Base-by-base conservation (phyloP, 148 eudicot species). In the Persicaria maculosa region DNA sequence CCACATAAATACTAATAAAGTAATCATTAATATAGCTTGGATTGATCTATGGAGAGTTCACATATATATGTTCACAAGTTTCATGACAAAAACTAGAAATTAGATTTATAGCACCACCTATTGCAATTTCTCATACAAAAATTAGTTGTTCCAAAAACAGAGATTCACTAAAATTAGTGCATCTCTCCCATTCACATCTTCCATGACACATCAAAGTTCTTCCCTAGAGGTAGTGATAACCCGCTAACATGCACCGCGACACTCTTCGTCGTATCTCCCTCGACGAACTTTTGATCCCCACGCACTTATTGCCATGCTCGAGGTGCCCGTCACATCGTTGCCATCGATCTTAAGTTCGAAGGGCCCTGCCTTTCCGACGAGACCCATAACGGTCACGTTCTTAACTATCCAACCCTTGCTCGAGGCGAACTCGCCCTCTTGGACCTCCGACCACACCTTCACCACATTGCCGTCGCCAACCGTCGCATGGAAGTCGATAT, bases 381-480 rank as follows among this genome's bases (percentile, higher is more conserved):
- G 76, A 40, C 98, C 98, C 83, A 93, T 68, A 10, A 93, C 95
- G 9, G 79, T 75, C 5, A 93, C 85, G 77, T 85, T 86, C 65
- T 87, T 95, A 36, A 93, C 75, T 9, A 47, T 79, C 98, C 94
- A 93, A 11, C 91, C 93, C 52, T 91, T 86, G 62, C 83, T 85
- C 59, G 83, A 71, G 7, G 98, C 98, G 79, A 85, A 93, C 81
- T 88, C 80, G 68, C 95, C 85, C 69, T 89, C 94, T 47, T 86
- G 83, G 31, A 93, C 98, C 47, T 86, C 80, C 6, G 98, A 93
- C 97, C 97, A 93, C 59, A 91, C 82, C 82, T 88, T 91, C 47
- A 91, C 91, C 44, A 58, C 64, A 58, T 7, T 75, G 12, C 82
- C 86, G 1, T 83, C 69, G 11, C 77, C 74, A 1, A 85, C 81